A percentile compares a stretch with the other conserved stretches of the same genome.
Evolutionary conservation across 345 rosid species (phyloP).

Genomic region (Combretum micranthum): DNA sequence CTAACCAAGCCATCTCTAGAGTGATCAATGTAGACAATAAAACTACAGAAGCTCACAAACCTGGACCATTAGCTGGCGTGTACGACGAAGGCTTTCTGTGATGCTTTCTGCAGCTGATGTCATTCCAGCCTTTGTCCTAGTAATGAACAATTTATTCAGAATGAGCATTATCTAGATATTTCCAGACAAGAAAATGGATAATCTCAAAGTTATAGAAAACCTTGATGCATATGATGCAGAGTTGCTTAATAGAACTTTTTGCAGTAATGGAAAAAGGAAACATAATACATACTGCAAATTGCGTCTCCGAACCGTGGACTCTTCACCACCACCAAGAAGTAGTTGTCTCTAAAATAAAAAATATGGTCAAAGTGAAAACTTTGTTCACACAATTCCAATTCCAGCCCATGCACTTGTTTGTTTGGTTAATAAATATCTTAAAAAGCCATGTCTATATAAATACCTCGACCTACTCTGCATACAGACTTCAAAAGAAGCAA

Average conservation of each 20-base stretch:
- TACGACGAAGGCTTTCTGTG: conserved; percentile 92
- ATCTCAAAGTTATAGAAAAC: too few relatives aligned
- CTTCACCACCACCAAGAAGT: conserved; percentile 91
- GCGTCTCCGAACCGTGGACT: conserved; percentile 79
- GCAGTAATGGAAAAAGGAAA: background rate
- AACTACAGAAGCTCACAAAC: conserved; percentile 19
- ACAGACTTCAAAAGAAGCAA: background rate
- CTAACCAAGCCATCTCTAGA: too few relatives aligned
- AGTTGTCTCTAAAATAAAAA: conserved; percentile 61
- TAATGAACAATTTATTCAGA: background rate
- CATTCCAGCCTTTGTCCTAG: conserved; percentile 92
- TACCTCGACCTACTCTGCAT: background rate
- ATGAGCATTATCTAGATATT: too few relatives aligned
- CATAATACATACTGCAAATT: conserved; percentile 67
- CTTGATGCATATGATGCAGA: background rate
- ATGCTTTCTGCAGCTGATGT: conserved; percentile 95
- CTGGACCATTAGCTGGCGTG: conserved; percentile 96
- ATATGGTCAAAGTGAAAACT: background rate
- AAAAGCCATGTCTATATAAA: background rate
- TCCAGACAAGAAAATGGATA: too few relatives aligned
- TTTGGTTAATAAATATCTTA: background rate
- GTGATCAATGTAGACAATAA: too few relatives aligned
- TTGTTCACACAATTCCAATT: too few relatives aligned
- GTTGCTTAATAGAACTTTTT: too few relatives aligned
- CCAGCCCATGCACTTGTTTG: too few relatives aligned